Base-by-base conservation (phyloP, 495 filamentous ascomycete genomes). In the Choiromyces venosus region DNA sequence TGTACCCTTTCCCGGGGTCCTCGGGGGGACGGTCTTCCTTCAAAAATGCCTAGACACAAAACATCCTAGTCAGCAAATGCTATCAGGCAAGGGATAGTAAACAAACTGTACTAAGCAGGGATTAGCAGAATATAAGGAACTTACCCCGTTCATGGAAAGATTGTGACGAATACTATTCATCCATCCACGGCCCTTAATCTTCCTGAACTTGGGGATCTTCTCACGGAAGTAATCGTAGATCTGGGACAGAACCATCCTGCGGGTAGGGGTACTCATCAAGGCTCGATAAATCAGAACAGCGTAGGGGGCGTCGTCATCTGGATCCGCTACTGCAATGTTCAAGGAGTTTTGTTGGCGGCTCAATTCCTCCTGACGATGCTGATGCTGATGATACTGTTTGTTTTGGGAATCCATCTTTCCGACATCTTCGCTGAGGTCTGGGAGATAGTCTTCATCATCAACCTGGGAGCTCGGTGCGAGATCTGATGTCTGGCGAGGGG, bases 131-230 rank as follows among this genome's bases (percentile, higher is more conserved):
- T 46, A 36, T 66, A 75, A 56, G 65, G 66, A 40, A 87, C 92
- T 82, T 87, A 97, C 95, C 56, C 85, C 86, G 79, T 99, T 99
- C 95, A 99, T 99, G 18, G 93, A 97, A 0, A 99, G 84, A 78
- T 99, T 99, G 79, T 99, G 95, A 9, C 95, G 89, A 70, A 99
- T 95, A 82, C 93, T 97, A 83, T 97, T 98, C 83, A 95, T 91
- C 95, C 96, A 98, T 4, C 94, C 96, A 78, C 90, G 92, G 37
- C 83, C 86, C n/a, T 79, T 84, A 21, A 86, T 84, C 46, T 86
- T 86, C 65, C 85, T 90, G 2, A 87, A 89, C 79, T 94, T 96
- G 69, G 87, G 86, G 1, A 93, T 97, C 76, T 97, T 91, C 29
- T 90, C 85, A 36, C 87, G 86, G 79, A 98, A 96, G 92, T 95